Conservation (phyloP, 352 stramenopile genomes). For the Phytophthora palmivora region DNA sequence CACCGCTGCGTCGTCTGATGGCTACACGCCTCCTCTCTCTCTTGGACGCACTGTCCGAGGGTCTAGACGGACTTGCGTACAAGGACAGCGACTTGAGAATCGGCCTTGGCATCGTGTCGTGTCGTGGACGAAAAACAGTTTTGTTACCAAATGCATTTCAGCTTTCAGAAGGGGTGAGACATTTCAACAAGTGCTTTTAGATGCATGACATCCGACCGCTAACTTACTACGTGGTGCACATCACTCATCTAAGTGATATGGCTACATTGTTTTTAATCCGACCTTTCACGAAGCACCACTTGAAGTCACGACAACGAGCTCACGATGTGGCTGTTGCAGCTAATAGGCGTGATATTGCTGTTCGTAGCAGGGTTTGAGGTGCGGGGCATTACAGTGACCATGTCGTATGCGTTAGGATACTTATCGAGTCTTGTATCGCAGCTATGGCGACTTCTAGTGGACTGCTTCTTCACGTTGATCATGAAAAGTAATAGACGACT, state of each 20-base stretch:
- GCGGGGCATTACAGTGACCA: neutral
- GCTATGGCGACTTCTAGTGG: constrained; percentile 32
- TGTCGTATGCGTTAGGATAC: neutral
- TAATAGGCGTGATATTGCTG: constrained; percentile 19
- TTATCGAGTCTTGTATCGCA: constrained; percentile 9
- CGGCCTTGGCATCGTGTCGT: constrained; percentile 46
- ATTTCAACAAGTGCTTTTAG: no score
- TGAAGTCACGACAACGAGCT: neutral
- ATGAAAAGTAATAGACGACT: constrained; percentile 22
- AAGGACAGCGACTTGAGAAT: constrained; percentile 70
- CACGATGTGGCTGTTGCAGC: constrained; percentile 23
- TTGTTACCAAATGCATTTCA: no score
- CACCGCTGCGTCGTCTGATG: constrained; percentile 37
- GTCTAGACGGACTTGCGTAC: constrained; percentile 31
- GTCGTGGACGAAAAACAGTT: no score
- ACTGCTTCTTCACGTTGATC: constrained; percentile 21
- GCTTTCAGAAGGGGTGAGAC: no score
- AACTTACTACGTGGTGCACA: no score
- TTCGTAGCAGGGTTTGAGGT: constrained; percentile 31
- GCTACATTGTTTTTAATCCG: constrained; percentile 16
- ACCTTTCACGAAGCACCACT: neutral
- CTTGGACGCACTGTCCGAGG: constrained; percentile 24
- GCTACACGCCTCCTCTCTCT: constrained; percentile 19
- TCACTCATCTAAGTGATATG: neutral
- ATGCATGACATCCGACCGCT: no score